phyloP scores from a whole-genome alignment of 345 rosid genomes.

The Dipteronia sinensis region DNA sequence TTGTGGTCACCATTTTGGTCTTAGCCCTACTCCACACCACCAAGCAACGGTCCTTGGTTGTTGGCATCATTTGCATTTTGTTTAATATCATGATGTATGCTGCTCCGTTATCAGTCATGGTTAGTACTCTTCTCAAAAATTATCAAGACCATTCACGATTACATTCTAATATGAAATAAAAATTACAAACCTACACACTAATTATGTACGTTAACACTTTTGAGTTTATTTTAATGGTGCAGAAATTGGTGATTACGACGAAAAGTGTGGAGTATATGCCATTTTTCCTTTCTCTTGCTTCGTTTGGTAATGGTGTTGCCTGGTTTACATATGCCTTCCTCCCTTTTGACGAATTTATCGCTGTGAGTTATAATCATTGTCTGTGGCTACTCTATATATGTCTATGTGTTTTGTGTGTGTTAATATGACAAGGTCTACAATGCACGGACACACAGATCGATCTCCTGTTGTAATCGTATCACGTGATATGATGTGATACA shows the following conservation, averaged over 20 bases:
- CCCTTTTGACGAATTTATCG: slow-evolving; percentile 67
- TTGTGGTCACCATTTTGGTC: slow-evolving; percentile 32
- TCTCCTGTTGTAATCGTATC: too few relatives aligned
- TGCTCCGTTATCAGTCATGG: slow-evolving; percentile 82
- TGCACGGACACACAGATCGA: too few relatives aligned
- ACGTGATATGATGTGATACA: too few relatives aligned
- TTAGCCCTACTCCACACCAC: slow-evolving; percentile 51
- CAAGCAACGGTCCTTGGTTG: slow-evolving; percentile 45
- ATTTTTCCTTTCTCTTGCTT: slow-evolving; percentile 67
- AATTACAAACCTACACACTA: too few relatives aligned
- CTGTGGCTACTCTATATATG: neutral
- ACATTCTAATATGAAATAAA: too few relatives aligned
- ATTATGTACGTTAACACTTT: neutral
- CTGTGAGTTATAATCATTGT: slow-evolving; percentile 36
- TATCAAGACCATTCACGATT: too few relatives aligned
- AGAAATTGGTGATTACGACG: slow-evolving; percentile 80
- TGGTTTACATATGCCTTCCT: slow-evolving; percentile 79
- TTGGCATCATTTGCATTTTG: slow-evolving; percentile 60
- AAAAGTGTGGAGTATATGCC: slow-evolving; percentile 97
- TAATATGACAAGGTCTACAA: too few relatives aligned
- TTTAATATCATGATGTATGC: slow-evolving; percentile 87
- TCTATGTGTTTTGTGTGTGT: too few relatives aligned
- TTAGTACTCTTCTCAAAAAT: slow-evolving; percentile 23
- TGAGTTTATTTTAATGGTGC: slow-evolving; percentile 13
- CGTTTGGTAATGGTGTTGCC: slow-evolving; percentile 60